phyloP scores from a whole-genome alignment of 495 filamentous ascomycete species.

The Bombardia bombarda region DNA sequence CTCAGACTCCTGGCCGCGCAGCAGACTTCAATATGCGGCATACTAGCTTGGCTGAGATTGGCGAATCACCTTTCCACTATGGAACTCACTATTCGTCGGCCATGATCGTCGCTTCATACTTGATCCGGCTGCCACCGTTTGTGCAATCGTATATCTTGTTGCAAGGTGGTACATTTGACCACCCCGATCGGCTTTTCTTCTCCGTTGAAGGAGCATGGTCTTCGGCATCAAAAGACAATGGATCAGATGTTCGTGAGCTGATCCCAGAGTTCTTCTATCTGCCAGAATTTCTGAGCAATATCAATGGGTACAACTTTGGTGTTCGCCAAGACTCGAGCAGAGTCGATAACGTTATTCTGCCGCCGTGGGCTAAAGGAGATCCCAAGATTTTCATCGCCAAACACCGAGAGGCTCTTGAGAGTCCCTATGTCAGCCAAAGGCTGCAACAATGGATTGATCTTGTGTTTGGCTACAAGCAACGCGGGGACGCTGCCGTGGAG shows the following conservation, averaged over 20 bases:
- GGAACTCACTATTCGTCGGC: conserved; percentile 98
- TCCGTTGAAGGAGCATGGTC: conserved; percentile 87
- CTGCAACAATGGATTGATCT: conserved; percentile 96
- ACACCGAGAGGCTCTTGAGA: conserved; percentile 88
- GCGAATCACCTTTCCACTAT: conserved; percentile 87
- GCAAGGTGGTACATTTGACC: conserved; percentile 93
- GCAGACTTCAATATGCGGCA: conserved; percentile 75
- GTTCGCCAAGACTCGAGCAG: conserved; percentile 65
- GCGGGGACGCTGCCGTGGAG: conserved; percentile 86
- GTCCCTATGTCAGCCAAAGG: conserved; percentile 82
- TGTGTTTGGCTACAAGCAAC: conserved; percentile 91
- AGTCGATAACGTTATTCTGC: conserved; percentile 78
- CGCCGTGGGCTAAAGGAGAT: conserved; percentile 95
- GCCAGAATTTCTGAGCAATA: conserved; percentile 85
- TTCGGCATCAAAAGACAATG: conserved; percentile 82
- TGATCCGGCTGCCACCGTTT: conserved; percentile 92
- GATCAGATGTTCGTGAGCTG: conserved; percentile 87
- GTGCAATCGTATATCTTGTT: conserved; percentile 95
- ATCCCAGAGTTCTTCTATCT: conserved; percentile 97
- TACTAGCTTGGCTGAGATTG: conserved; percentile 84
- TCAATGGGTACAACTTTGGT: conserved; percentile 91
- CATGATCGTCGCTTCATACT: conserved; percentile 95
- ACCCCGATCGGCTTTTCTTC: conserved; percentile 90
- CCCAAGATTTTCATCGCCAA: conserved; percentile 94
- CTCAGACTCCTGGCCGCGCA: conserved; percentile 69